Percentiles rank a stretch among this genome's conserved stretches.
Evolutionary conservation across 2,329 filamentous ascomycete genomes (phyloP).

Genomic region (Pseudogymnoascus pannorum): DNA sequence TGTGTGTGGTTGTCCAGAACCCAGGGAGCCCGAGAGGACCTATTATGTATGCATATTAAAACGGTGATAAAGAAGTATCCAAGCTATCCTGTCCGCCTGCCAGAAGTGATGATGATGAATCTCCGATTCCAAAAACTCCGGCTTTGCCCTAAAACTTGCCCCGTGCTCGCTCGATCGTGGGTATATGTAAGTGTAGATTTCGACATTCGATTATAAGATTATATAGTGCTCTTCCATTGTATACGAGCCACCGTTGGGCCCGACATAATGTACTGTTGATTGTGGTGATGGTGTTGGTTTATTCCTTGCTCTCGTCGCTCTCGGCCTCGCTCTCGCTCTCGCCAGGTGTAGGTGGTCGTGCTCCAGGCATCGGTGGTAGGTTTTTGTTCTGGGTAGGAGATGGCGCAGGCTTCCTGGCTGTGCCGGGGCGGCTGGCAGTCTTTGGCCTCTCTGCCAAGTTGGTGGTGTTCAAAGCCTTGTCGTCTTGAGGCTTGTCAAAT

Average conservation of each 20-base stretch:
- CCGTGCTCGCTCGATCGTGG: constrained; percentile 2
- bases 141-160: constrained; percentile 2
- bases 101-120: constrained; percentile 1
- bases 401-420: not conserved
- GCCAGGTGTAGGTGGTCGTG: constrained; percentile 28
- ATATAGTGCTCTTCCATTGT: not conserved
- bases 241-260: not conserved
- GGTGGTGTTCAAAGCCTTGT: constrained; percentile 18
- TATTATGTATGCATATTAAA: constrained; percentile 6
- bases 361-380: constrained; percentile 22
- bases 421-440: constrained; percentile 10
- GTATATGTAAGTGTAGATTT: constrained; percentile 8
- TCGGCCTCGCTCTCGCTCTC: constrained; percentile 28
- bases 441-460: constrained; percentile 14
- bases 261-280: not conserved
- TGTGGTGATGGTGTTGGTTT: not conserved
- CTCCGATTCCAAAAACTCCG: not conserved
- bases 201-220: constrained; percentile 8
- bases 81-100: not conserved
- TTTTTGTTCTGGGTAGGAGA: constrained; percentile 3
- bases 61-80: not conserved
- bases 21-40: not conserved
- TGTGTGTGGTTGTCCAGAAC: not conserved
- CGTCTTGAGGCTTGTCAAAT: constrained; percentile 14
- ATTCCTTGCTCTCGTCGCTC: constrained; percentile 4